phyloP scores from a whole-genome alignment of 169 alveolate genomes.

The Theileria equi region DNA sequence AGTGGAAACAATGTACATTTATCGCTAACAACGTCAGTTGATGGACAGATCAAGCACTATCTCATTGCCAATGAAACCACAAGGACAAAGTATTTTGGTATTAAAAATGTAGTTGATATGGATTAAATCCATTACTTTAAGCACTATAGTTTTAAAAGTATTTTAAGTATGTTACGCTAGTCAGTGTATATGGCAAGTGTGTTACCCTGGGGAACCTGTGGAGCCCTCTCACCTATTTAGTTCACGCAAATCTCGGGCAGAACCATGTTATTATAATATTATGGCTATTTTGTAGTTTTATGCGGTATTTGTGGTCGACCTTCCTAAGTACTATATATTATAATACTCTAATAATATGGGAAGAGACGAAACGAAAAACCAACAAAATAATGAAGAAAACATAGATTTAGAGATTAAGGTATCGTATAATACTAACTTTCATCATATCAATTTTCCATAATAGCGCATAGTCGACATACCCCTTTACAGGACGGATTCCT shows the following conservation, averaged over 20 bases:
- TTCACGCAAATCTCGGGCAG: too few species aligned
- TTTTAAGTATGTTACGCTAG: too few species aligned
- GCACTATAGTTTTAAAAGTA: not conserved
- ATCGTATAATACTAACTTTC: not conserved
- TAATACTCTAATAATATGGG: conserved; percentile 1
- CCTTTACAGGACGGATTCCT: conserved; percentile 49
- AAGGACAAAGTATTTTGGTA: not conserved
- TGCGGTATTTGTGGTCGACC: too few species aligned
- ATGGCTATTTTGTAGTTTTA: too few species aligned
- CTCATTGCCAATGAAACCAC: not conserved
- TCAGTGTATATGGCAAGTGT: too few species aligned
- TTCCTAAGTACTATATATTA: not conserved
- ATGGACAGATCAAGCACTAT: not conserved
- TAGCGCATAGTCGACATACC: not conserved
- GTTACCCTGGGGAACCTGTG: too few species aligned
- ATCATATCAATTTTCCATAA: not conserved
- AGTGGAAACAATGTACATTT: not conserved
- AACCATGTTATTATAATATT: not conserved
- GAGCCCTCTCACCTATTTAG: too few species aligned
- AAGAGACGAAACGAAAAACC: not conserved
- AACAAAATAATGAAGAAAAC: conserved; percentile 1
- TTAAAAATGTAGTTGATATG: not conserved
- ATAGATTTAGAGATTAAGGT: not conserved
- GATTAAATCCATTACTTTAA: not conserved
- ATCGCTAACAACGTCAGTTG: not conserved